A percentile compares a stretch with the other conserved stretches of the same genome.
These are phyloP conservation scores for Prunus armeniaca DNA, from an alignment of 306 rosid genomes.

Conservation along the genomic window DNA sequence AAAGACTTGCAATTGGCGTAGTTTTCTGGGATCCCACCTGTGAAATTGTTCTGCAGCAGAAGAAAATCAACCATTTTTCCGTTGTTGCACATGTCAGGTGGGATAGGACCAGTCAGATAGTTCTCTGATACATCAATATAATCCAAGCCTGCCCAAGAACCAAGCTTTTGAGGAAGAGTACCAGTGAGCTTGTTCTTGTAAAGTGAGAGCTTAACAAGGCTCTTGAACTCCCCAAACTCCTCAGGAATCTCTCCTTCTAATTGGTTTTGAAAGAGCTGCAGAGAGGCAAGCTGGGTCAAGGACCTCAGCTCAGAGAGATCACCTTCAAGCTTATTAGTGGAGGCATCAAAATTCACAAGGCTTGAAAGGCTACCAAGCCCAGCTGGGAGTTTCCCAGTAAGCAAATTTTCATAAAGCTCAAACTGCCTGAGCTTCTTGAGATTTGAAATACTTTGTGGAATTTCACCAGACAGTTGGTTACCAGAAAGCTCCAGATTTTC, in stretches of 20 bases:
- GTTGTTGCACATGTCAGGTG: conserved; percentile 74
- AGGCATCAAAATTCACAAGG: conserved; percentile 56
- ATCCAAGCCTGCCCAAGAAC: conserved; percentile 46
- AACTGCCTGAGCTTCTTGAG: conserved; percentile 54
- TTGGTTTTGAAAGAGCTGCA: conserved; percentile 58
- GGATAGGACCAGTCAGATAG: conserved; percentile 63
- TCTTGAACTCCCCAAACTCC: conserved; percentile 61
- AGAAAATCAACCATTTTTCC: conserved; percentile 35
- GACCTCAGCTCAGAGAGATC: conserved; percentile 57
- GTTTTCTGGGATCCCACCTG: conserved; percentile 66
- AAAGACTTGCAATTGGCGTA: conserved; percentile 57
- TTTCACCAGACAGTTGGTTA: conserved; percentile 52
- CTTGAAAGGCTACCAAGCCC: conserved; percentile 69
- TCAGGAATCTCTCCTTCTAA: conserved; percentile 61
- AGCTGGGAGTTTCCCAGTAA: conserved; percentile 56
- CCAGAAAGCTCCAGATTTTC: conserved; percentile 64
- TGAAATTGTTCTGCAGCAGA: conserved; percentile 63
- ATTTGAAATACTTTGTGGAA: conserved; percentile 57
- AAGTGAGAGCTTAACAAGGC: conserved; percentile 49
- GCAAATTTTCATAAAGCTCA: conserved; percentile 55
- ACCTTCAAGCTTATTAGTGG: conserved; percentile 59
- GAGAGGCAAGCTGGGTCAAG: conserved; percentile 44
- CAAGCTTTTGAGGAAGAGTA: conserved; percentile 65
- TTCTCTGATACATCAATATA: conserved; percentile 85
- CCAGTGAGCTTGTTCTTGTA: conserved; percentile 64